Evolutionary conservation across 495 filamentous ascomycete genomes (phyloP).

Genomic region (Penicillium bovifimosum): DNA sequence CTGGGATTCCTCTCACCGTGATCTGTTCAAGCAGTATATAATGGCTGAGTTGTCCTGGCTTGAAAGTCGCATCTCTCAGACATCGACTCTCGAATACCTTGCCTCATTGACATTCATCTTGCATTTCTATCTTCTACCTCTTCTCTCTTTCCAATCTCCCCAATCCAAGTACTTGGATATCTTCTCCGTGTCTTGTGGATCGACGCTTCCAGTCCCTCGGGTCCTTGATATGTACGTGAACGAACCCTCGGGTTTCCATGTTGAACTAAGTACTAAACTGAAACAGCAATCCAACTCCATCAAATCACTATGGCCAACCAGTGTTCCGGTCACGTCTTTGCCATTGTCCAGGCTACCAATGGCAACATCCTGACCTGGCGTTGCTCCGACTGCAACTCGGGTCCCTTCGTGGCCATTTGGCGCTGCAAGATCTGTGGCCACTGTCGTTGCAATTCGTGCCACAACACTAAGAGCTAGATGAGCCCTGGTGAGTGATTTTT

Average conservation of each 20-base stretch:
- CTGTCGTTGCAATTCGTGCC: constrained; percentile 43
- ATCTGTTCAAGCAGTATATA: constrained; percentile 18
- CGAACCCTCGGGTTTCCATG: constrained; percentile 7
- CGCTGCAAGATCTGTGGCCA: constrained; percentile 46
- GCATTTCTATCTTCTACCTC: not conserved
- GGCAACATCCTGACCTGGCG: constrained; percentile 47
- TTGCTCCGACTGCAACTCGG: constrained; percentile 46
- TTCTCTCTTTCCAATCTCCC: not conserved
- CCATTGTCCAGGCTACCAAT: constrained; percentile 43
- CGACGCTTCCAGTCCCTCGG: constrained; percentile 24
- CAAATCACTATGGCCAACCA: constrained; percentile 38
- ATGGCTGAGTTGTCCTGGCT: constrained; percentile 6
- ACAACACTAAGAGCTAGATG: constrained; percentile 38
- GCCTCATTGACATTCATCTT: constrained; percentile 1
- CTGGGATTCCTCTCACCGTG: constrained; percentile 3
- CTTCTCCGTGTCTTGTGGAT: constrained; percentile 15
- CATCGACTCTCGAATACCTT: not conserved
- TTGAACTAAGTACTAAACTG: not conserved
- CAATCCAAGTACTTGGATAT: constrained; percentile 5
- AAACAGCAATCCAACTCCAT: not conserved
- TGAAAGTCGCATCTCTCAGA: not conserved
- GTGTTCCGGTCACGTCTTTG: constrained; percentile 42
- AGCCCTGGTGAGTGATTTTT: not conserved
- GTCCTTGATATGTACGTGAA: constrained; percentile 19
- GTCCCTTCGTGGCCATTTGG: constrained; percentile 47